A percentile compares a stretch with the other conserved stretches of the same genome.
Conservation (phyloP, 1,284 basidiomycete species). For the Cutaneotrichosporon cutaneum region DNA sequence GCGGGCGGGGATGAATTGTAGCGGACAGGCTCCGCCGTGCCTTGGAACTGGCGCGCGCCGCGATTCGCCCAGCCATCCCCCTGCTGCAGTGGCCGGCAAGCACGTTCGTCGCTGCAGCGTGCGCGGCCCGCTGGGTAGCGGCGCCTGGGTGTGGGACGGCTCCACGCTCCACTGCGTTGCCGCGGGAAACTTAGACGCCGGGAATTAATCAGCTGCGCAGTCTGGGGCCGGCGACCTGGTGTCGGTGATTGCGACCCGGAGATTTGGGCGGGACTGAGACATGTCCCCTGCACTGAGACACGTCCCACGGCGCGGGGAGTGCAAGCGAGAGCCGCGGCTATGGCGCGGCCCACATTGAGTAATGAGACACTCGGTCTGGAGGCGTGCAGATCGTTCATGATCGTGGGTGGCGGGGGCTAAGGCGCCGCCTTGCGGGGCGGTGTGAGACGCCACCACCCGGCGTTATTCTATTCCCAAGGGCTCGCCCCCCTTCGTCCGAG, state of each 20-base stretch:
- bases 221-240: not conserved
- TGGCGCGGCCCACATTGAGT: not conserved
- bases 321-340: no score
- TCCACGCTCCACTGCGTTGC: not conserved
- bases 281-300: no score
- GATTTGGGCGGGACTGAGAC: not conserved
- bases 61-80: constrained; percentile 1
- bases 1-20: no score
- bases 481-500: not conserved
- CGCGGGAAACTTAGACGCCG: not conserved
- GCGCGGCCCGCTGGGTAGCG: not conserved
- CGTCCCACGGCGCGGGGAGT: no score
- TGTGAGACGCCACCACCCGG: not conserved
- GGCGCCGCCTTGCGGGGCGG: no score
- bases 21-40: not conserved
- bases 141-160: not conserved
- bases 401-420: not conserved
- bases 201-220: not conserved
- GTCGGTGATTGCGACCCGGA: not conserved
- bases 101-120: not conserved
- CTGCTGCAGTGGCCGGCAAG: not conserved
- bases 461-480: not conserved
- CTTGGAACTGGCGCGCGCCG: not conserved
- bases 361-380: not conserved
- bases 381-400: not conserved